A percentile compares a stretch with the other conserved stretches of the same genome.
Evolutionary conservation across 2,329 filamentous ascomycete genomes (phyloP).

Genomic region (Pseudogymnoascus sp.): DNA sequence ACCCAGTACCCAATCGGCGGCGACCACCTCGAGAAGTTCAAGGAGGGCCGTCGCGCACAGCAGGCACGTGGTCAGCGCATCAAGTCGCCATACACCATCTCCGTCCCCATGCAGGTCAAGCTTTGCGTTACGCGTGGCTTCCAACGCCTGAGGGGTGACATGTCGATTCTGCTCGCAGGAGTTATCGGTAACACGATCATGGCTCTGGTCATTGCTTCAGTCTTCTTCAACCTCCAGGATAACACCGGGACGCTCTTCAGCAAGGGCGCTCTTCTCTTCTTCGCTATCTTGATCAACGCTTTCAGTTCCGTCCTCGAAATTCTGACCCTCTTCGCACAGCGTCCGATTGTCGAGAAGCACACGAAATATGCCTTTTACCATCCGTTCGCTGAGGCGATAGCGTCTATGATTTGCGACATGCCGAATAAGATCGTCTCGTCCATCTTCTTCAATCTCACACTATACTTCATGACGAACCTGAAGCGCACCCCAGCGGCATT

Average conservation of each 20-base stretch:
- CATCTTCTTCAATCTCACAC: constrained; percentile 65
- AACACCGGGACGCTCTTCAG: constrained; percentile 52
- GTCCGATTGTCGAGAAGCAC: constrained; percentile 89
- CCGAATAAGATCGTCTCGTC: constrained; percentile 71
- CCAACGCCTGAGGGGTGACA: constrained; percentile 65
- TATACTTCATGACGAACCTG: constrained; percentile 85
- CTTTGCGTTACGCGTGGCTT: constrained; percentile 78
- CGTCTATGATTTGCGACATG: constrained; percentile 78
- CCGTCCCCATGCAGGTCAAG: constrained; percentile 63
- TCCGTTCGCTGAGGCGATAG: constrained; percentile 78
- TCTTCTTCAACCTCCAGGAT: constrained; percentile 53
- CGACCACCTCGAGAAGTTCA: constrained; percentile 29
- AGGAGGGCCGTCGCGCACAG: constrained; percentile 29
- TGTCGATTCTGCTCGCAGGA: constrained; percentile 53
- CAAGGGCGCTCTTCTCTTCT: constrained; percentile 57
- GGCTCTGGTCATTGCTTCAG: constrained; percentile 52
- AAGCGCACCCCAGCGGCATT: constrained; percentile 57
- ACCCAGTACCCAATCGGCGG: constrained; percentile 24
- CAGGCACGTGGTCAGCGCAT: constrained; percentile 39
- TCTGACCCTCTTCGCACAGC: constrained; percentile 76
- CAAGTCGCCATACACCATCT: constrained; percentile 76
- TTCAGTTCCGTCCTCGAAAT: constrained; percentile 60
- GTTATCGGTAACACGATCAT: constrained; percentile 33
- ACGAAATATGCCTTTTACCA: constrained; percentile 80
- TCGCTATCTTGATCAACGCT: constrained; percentile 57